These are phyloP conservation scores for Thalassiosira hispida DNA, from an alignment of 352 stramenopile genomes.

Conservation along the genomic window DNA sequence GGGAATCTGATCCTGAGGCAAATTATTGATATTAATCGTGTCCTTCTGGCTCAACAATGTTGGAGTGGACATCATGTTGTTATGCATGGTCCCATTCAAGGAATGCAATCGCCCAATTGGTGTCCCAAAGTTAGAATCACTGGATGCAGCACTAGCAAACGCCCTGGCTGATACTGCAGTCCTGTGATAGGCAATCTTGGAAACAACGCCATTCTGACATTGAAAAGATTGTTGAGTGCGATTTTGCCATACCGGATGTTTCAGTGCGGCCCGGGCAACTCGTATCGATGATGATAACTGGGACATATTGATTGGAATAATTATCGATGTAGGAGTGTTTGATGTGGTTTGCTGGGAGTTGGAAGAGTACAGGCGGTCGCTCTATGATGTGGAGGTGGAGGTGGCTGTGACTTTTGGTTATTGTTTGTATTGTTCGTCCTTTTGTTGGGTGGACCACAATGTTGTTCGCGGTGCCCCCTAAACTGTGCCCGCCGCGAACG, in stretches of 20 bases:
- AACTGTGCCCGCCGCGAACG: no score
- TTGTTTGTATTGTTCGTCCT: no score
- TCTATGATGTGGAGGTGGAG: no score
- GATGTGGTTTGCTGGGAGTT: no score
- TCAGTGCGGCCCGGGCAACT: not conserved
- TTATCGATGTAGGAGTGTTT: no score
- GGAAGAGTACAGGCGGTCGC: no score
- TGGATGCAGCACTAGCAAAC: not conserved
- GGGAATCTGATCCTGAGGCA: not conserved
- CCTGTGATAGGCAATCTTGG: not conserved
- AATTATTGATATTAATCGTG: not conserved
- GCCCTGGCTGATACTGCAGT: not conserved
- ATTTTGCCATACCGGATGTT: not conserved
- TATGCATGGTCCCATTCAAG: not conserved
- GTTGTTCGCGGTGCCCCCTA: no score
- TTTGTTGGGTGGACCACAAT: no score
- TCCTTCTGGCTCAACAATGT: not conserved
- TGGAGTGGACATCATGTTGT: not conserved
- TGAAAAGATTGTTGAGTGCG: not conserved
- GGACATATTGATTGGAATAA: not conserved
- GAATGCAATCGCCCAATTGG: not conserved
- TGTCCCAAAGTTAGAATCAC: not conserved
- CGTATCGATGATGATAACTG: not conserved
- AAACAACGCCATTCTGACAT: not conserved
- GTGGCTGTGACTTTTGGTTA: no score